phyloP scores from a whole-genome alignment of 2,329 filamentous ascomycete species.

The Parafenestella ontariensis region DNA sequence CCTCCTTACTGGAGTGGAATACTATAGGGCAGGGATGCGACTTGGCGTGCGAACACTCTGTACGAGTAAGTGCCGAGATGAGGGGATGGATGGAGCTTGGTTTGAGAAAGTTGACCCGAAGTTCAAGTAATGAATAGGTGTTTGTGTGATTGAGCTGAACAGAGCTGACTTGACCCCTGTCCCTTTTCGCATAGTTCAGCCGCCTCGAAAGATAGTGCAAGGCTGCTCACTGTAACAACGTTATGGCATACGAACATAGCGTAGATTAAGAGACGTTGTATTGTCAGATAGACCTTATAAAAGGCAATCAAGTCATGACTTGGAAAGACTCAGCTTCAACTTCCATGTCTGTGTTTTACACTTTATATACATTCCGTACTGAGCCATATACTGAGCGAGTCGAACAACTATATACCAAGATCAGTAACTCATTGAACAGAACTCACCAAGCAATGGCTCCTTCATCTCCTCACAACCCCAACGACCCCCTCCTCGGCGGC shows the following conservation, averaged over 20 bases:
- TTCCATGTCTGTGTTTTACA: not conserved
- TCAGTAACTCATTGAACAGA: not conserved
- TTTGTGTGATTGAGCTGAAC: too few species aligned
- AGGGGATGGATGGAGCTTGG: too few species aligned
- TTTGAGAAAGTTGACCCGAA: too few species aligned
- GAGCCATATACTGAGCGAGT: not conserved
- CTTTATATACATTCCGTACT: not conserved
- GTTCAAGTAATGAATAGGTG: too few species aligned
- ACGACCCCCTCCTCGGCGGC: conserved; percentile 22
- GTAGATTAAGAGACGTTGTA: not conserved
- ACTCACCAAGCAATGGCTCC: conserved; percentile 15
- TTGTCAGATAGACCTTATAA: not conserved
- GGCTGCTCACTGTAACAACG: not conserved
- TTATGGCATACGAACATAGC: not conserved
- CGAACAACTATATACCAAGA: not conserved
- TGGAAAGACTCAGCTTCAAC: not conserved
- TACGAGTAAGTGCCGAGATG: too few species aligned
- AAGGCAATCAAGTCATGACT: not conserved
- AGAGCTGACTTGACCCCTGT: too few species aligned
- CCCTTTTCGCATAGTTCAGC: too few species aligned
- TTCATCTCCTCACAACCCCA: conserved; percentile 4
- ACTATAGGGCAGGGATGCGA: too few species aligned
- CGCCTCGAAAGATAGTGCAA: too few species aligned
- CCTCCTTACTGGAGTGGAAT: too few species aligned
- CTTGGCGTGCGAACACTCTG: too few species aligned